Conservation (phyloP, 2,329 filamentous ascomycete species). For the Nemania sp. region DNA sequence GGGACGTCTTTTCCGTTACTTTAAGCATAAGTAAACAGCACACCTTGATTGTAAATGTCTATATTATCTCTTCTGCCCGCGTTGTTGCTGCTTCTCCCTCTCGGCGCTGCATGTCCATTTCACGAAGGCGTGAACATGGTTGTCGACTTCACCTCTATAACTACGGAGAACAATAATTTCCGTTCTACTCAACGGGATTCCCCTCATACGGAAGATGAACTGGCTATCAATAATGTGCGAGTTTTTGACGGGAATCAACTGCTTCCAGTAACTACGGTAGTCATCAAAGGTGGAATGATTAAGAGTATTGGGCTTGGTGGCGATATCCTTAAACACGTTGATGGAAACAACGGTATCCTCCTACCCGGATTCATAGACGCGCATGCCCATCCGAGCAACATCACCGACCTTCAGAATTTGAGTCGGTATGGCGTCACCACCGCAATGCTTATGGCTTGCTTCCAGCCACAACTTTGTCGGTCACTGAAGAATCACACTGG, state of each 20-base stretch:
- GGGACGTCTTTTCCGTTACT: not conserved
- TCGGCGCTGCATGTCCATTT: conserved; percentile 20
- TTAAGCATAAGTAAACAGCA: not conserved
- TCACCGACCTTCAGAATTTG: conserved; percentile 29
- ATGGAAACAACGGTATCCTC: conserved; percentile 29
- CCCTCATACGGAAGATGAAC: not conserved
- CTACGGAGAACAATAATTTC: conserved; percentile 21
- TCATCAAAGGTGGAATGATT: conserved; percentile 21
- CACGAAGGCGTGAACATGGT: conserved; percentile 10
- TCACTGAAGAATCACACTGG: conserved; percentile 30
- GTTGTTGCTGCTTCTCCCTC: conserved; percentile 14
- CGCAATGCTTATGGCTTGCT: conserved; percentile 32
- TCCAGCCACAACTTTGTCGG: conserved; percentile 21
- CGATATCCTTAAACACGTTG: conserved; percentile 6
- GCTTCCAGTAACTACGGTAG: conserved; percentile 23
- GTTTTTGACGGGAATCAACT: conserved; percentile 31
- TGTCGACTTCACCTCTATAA: not conserved
- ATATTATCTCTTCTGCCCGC: not conserved
- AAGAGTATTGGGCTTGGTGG: conserved; percentile 9
- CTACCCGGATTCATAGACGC: conserved; percentile 33
- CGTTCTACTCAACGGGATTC: conserved; percentile 1
- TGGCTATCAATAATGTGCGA: conserved; percentile 30
- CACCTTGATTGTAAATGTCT: not conserved
- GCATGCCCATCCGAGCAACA: conserved; percentile 28
- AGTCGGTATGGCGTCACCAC: conserved; percentile 35